phyloP scores from a whole-genome alignment of 2,329 filamentous ascomycete genomes.

The Diaporthe eres region DNA sequence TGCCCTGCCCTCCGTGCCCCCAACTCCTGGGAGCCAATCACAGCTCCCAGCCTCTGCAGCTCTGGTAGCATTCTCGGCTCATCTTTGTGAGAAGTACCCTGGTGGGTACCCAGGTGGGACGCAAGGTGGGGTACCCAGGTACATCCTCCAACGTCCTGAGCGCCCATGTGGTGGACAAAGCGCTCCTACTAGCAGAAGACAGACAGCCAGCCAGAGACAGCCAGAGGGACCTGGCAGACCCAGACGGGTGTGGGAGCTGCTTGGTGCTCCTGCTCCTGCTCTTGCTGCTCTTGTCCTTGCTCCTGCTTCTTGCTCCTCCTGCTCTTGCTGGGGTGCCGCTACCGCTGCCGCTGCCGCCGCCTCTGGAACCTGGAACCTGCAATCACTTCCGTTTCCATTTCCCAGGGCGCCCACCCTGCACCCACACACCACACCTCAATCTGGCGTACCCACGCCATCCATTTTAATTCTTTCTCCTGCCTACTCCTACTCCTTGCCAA shows the following conservation, averaged over 20 bases:
- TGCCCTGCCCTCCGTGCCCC: background rate
- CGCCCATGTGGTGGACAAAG: constrained; percentile 36
- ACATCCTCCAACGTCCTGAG: constrained; percentile 32
- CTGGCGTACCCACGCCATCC: constrained; percentile 38
- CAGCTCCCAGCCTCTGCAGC: constrained; percentile 12
- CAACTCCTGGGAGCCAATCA: constrained; percentile 29
- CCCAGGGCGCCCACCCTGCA: constrained; percentile 33
- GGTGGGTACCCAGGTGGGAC: background rate
- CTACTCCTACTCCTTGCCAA: constrained; percentile 38
- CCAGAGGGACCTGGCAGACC: constrained; percentile 1
- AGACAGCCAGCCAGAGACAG: constrained; percentile 11
- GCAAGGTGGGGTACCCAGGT: constrained; percentile 22
- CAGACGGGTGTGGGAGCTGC: constrained; percentile 17
- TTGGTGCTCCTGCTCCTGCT: background rate
- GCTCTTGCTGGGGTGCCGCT: constrained; percentile 14
- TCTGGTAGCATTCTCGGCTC: constrained; percentile 35
- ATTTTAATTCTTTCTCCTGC: constrained; percentile 38
- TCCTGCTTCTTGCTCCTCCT: background rate
- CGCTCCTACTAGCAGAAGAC: constrained; percentile 7
- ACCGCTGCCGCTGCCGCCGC: constrained; percentile 19
- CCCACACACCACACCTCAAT: constrained; percentile 36
- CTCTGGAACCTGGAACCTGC: constrained; percentile 36
- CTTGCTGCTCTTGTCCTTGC: background rate
- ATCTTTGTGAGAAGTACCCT: constrained; percentile 25
- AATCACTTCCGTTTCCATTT: constrained; percentile 39